phyloP scores from a whole-genome alignment of 164 flowering plant genomes.

The Aristolochia contorta region DNA sequence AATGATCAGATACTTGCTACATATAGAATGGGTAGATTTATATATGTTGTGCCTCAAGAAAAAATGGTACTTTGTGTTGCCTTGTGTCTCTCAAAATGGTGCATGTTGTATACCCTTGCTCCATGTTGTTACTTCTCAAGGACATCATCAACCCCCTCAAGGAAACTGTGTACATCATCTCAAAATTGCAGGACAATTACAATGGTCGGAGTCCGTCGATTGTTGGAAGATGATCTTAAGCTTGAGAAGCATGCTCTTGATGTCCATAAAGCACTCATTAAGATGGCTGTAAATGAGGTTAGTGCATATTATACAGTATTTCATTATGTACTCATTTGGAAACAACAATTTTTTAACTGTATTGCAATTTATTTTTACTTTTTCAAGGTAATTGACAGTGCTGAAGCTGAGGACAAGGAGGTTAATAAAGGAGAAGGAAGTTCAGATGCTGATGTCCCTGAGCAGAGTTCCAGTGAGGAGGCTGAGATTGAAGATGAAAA shows the following conservation, averaged over 20 bases:
- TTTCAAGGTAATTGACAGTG: conserved; percentile 36
- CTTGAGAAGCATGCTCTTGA: conserved; percentile 64
- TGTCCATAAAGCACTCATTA: conserved; percentile 53
- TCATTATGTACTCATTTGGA: not conserved
- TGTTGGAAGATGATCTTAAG: conserved; percentile 82
- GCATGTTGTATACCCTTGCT: not conserved
- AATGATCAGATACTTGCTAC: no score
- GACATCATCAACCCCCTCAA: not conserved
- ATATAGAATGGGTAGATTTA: not conserved
- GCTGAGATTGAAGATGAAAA: conserved; percentile 38
- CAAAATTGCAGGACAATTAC: conserved; percentile 42
- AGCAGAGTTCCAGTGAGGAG: conserved; percentile 19
- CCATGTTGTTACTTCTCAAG: not conserved
- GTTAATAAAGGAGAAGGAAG: conserved; percentile 20
- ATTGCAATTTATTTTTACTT: conserved; percentile 1
- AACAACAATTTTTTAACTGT: not conserved
- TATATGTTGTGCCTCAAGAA: not conserved
- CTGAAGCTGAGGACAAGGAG: conserved; percentile 24
- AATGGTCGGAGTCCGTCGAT: conserved; percentile 61
- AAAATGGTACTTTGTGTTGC: not conserved
- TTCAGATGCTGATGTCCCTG: conserved; percentile 30
- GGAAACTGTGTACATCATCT: no score
- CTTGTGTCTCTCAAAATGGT: not conserved
- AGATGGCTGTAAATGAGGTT: conserved; percentile 55
- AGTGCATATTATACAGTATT: conserved; percentile 6